Base-by-base conservation (phyloP, 1,139 yeast species). In the Schwanniomyces etchellsii region DNA sequence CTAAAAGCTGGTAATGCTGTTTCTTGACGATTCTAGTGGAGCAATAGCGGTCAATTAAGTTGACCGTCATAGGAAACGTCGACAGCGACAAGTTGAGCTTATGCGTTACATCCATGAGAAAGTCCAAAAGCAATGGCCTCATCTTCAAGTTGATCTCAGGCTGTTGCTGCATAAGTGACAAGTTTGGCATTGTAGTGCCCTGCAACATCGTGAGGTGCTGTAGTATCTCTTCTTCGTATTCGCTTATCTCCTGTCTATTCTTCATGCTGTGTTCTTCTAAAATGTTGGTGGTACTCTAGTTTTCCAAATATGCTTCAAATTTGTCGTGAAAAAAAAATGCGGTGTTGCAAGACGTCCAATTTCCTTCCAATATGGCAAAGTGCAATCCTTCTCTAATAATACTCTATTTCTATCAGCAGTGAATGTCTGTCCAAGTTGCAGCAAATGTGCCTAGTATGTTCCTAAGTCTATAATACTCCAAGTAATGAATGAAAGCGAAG, bases 1-100 rank as follows among this genome's bases (percentile, higher is more conserved):
- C 89, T 37, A 81, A 59, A 38, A 81, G 58, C 48, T 81, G 85
- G 50, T 75, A 80, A 47, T 77, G 80, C 39, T 64, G 66, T 37
- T 69, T 68, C 47, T 68, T 67, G 34, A 74, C 76, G 28, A 68
- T 63, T 35, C 70, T 51, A 5, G 70, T 62, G 14, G 70, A 57
- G 34, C 76, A 66, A 49, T 72, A 74, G 32, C 74, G 53, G 50
- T 74, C 81, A 40, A 74, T 63, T 33, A 74, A 48, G 39, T 69
- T 69, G 24, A 72, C 77, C 10, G 78, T 69, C 37, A 71, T 54
- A 7, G 77, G 75, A 44, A 74, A 74, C 3, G 79, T 74, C 14
- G 70, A 58, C 40, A 66, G 64, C 14, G 72, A 58, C 50, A 74
- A 64, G 33, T 58, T 57, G 32, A 72, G 55, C 46, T 68, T 68